Evolutionary conservation across 2,329 filamentous ascomycete species (phyloP), one percentile per base, ranked within the genome.

Genomic region (Talaromyces sp.): DNA sequence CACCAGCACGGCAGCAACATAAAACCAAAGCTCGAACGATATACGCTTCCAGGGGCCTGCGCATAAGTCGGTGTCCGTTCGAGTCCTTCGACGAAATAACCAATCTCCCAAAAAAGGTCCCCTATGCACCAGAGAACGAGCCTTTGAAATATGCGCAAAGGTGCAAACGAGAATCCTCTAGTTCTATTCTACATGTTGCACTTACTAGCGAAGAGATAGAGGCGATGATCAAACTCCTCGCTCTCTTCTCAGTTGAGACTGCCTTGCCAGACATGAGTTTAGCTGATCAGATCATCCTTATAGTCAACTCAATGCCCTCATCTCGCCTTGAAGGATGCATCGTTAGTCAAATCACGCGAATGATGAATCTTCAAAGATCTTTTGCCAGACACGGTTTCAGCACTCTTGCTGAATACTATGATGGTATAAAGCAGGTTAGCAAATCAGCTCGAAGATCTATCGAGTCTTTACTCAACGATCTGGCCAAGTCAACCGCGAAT

Each of bases 171-270:
- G 17, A 55, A 8, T 31, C 43, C 5, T 19, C 52, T n/a, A 46
- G 29, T 11, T 49, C 49, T 13, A 57, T 71, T 10, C 53, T 69
- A 11, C 70, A 72, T 62, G 64, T 69, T 43, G 66, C 70, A 51
- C 70, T 72, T 52, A 64, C 65, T 24, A 31, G 60, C 14, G 49
- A 57, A 3, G 70, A 72, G 61, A 62, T 68, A 53, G 55, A 56
- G 21, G 66, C 67, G 13, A 55, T 71, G 21, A 54, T 68, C 32
- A 27, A 55, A 10, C 51, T 68, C 4, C 19, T 70, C 54, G 58
- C 53, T n/a, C 53, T 53, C 64, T 51, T 62, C 59, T 59, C 61
- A 4, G 52, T 58, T 41, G 58, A 58, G n/a, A 51, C 29, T 31
- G 9, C 14, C 53, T 29, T 43, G 5, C 52, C 62, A 26, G 69